phyloP scores from a whole-genome alignment of 495 filamentous ascomycete genomes.

The Baudoinia panamericana region DNA sequence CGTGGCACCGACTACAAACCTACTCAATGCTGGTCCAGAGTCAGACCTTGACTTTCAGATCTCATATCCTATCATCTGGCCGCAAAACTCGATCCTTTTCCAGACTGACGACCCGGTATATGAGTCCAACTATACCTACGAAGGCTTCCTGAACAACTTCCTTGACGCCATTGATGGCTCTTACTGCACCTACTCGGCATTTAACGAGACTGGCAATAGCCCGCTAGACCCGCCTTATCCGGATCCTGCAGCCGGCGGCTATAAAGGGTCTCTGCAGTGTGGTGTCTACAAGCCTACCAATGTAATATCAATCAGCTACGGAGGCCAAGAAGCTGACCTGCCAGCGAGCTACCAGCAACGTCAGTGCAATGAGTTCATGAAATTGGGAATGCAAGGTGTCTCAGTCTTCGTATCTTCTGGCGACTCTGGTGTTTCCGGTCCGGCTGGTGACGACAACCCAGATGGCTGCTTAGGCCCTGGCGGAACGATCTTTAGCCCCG shows the following conservation, averaged over 20 bases:
- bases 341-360: conserved; percentile 40
- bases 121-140: conserved; percentile 5
- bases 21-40: conserved; percentile 15
- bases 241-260: conserved; percentile 28
- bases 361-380: conserved; percentile 52
- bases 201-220: conserved; percentile 28
- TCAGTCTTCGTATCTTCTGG: conserved; percentile 48
- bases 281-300: conserved; percentile 43
- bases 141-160: conserved; percentile 33
- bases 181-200: conserved; percentile 30
- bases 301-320: conserved; percentile 49
- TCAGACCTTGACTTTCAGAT: conserved; percentile 30
- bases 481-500: conserved; percentile 32
- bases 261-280: conserved; percentile 29
- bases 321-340: conserved; percentile 38
- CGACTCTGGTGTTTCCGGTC: conserved; percentile 41
- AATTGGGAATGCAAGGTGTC: conserved; percentile 51
- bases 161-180: conserved; percentile 32
- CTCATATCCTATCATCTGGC: conserved; percentile 29
- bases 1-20: conserved; percentile 3
- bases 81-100: conserved; percentile 31
- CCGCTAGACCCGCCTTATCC: conserved; percentile 32
- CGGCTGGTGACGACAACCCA: neutral
- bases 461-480: conserved; percentile 20
- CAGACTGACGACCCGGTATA: conserved; percentile 27